Conservation (phyloP, 176 grass and related monocot genomes). For the Leersia perrieri region DNA sequence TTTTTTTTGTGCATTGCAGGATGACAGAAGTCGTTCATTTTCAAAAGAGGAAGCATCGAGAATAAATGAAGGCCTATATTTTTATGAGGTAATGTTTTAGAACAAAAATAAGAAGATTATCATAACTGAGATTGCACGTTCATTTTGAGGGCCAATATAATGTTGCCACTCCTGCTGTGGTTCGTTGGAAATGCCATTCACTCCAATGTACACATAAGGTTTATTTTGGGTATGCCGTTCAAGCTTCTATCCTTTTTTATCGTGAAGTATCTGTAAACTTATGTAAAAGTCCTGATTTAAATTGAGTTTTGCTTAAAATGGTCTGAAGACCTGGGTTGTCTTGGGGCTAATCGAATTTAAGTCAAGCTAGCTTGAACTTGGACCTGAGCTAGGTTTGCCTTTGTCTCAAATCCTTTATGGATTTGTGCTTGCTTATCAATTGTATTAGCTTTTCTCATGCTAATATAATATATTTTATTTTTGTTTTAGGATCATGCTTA, state of each 20-base stretch:
- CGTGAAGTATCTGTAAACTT: background rate
- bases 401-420: background rate
- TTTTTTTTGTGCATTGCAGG: slow-evolving; percentile 43
- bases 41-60: slow-evolving; percentile 77
- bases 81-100: slow-evolving; percentile 72
- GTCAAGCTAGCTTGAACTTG: slow-evolving; percentile 9
- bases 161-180: background rate
- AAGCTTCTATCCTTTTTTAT: background rate
- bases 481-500: slow-evolving; percentile 46
- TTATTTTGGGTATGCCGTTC: slow-evolving; percentile 1
- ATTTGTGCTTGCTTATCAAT: background rate
- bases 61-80: slow-evolving; percentile 82
- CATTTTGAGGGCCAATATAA: background rate
- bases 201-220: background rate
- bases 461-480: background rate
- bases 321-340: background rate
- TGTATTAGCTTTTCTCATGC: slow-evolving; percentile 9
- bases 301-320: slow-evolving; percentile 6
- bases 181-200: slow-evolving; percentile 8
- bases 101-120: slow-evolving; percentile 23
- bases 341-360: slow-evolving; percentile 12
- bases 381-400: background rate
- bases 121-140: slow-evolving; percentile 2
- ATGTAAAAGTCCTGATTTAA: slow-evolving; percentile 12
- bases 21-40: slow-evolving; percentile 49